Conservation (phyloP, 2,329 filamentous ascomycete species). For the Alternaria dauci region DNA sequence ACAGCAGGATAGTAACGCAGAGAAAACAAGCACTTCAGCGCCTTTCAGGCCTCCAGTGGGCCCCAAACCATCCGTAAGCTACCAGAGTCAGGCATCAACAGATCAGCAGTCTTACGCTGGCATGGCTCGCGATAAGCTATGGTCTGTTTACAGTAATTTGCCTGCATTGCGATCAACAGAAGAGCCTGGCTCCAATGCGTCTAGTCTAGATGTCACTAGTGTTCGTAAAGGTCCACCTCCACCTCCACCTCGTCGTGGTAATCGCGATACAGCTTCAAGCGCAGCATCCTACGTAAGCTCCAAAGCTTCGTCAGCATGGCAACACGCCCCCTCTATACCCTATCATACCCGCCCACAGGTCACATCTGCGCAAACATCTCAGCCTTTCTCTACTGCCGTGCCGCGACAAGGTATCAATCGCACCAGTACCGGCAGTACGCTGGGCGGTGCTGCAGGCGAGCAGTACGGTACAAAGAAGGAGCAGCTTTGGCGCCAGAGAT, state of each 20-base stretch:
- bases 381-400: constrained; percentile 40
- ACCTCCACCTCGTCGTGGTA: constrained; percentile 48
- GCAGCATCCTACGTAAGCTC: constrained; percentile 51
- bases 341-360: constrained; percentile 37
- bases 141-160: constrained; percentile 52
- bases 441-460: constrained; percentile 32
- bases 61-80: constrained; percentile 37
- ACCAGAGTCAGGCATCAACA: constrained; percentile 23
- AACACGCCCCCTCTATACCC: constrained; percentile 42
- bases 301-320: constrained; percentile 48
- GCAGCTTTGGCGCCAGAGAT: constrained; percentile 74
- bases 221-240: constrained; percentile 41
- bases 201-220: constrained; percentile 17
- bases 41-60: constrained; percentile 43
- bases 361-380: constrained; percentile 25
- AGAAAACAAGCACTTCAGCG: constrained; percentile 40
- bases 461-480: constrained; percentile 69
- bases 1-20: constrained; percentile 30
- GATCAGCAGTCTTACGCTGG: constrained; percentile 46
- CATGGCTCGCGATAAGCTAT: constrained; percentile 51
- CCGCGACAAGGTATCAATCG: constrained; percentile 34
- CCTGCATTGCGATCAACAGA: constrained; percentile 45
- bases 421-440: constrained; percentile 36
- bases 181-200: constrained; percentile 18
- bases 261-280: constrained; percentile 49